Evolutionary conservation across 2,329 filamentous ascomycete genomes (phyloP).

Genomic region (Ceratocystis albifundus): DNA sequence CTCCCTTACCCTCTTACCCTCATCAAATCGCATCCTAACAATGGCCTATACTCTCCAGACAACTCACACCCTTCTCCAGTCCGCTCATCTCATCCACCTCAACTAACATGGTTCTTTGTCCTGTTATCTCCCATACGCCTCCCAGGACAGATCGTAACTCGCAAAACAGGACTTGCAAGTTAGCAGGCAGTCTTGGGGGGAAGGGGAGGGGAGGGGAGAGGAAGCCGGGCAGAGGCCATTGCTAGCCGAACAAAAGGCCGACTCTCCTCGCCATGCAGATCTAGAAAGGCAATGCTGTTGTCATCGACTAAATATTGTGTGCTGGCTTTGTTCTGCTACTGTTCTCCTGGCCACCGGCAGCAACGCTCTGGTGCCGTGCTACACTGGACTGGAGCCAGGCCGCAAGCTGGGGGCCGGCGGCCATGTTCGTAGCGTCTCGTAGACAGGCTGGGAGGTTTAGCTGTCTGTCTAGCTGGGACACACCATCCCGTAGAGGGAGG

Average conservation of each 20-base stretch:
- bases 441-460: no score
- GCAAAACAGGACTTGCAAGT: slow-evolving; percentile 1
- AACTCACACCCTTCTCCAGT: background rate
- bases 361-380: no score
- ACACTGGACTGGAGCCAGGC: no score
- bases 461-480: no score
- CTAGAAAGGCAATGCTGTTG: background rate
- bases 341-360: no score
- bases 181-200: background rate
- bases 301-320: background rate
- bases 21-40: background rate
- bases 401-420: no score
- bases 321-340: background rate
- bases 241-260: background rate
- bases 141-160: background rate
- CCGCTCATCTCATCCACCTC: background rate
- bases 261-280: background rate
- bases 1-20: no score
- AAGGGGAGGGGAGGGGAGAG: no score
- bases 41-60: background rate
- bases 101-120: background rate
- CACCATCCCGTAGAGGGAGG: no score
- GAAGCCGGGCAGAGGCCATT: background rate
- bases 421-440: no score
- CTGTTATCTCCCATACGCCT: background rate